Evolutionary conservation across 2,329 filamentous ascomycete species (phyloP).

Genomic region (Sclerotinia glacialis): DNA sequence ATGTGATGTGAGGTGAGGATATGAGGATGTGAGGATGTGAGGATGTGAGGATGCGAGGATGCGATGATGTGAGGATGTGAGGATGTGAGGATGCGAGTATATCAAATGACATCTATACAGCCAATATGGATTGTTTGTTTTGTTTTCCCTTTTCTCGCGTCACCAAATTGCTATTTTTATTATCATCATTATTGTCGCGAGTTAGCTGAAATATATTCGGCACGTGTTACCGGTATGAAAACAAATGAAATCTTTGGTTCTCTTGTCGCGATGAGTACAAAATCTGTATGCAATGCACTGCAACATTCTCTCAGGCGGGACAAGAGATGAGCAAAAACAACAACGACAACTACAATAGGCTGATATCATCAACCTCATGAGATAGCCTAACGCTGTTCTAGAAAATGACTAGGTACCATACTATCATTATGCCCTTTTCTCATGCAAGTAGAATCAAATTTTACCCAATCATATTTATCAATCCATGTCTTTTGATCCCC

Average conservation of each 20-base stretch:
- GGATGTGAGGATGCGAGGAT: not conserved
- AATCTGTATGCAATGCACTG: not conserved
- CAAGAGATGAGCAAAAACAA: not conserved
- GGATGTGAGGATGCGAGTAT: not conserved
- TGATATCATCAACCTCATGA: not conserved
- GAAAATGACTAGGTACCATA: not conserved
- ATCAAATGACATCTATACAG: too few relatives aligned
- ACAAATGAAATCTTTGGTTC: conserved; percentile 4
- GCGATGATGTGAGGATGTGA: not conserved
- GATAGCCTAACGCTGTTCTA: not conserved
- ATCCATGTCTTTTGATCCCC: conserved; percentile 20
- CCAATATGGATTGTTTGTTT: not conserved
- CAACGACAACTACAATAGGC: not conserved
- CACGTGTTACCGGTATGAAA: not conserved
- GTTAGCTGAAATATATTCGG: not conserved
- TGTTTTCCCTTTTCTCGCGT: not conserved
- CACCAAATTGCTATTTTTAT: not conserved
- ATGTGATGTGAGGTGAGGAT: not conserved
- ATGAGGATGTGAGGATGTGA: not conserved
- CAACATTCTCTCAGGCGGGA: not conserved
- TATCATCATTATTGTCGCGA: conserved; percentile 5
- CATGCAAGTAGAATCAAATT: not conserved
- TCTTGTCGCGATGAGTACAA: not conserved
- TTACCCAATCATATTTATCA: conserved; percentile 4
- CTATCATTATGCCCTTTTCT: not conserved